These are phyloP conservation scores for Melaleuca alternifolia DNA, from an alignment of 345 rosid genomes.

Conservation along the genomic window DNA sequence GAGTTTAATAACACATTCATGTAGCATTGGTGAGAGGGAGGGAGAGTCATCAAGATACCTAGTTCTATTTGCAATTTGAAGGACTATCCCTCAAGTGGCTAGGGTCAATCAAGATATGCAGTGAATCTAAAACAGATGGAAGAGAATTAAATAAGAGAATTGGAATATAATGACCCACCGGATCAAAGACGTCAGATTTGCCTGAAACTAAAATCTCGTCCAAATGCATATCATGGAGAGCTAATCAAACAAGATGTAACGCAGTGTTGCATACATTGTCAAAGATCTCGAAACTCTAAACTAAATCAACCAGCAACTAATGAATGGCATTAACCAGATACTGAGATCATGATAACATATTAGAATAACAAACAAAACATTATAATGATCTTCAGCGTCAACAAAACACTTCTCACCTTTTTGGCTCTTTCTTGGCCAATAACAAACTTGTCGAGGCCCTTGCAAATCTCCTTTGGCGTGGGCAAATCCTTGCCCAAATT, in stretches of 20 bases:
- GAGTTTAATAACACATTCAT: not conserved
- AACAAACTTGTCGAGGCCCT: conserved; percentile 80
- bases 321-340: not conserved
- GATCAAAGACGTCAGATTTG: not conserved
- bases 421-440: conserved; percentile 81
- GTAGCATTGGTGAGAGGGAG: not conserved
- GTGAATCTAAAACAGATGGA: not conserved
- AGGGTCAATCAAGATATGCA: not conserved
- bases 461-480: conserved; percentile 82
- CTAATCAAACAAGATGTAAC: not conserved
- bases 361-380: not conserved
- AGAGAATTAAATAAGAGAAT: not conserved
- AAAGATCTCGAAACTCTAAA: not conserved
- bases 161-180: not conserved
- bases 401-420: conserved; percentile 34
- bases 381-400: not conserved
- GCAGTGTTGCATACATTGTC: not conserved
- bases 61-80: not conserved
- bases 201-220: not conserved
- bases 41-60: not conserved
- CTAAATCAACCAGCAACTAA: not conserved
- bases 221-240: not conserved
- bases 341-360: not conserved
- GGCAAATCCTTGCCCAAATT: conserved; percentile 84
- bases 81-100: not conserved